Percentiles rank a stretch among this genome's conserved stretches.
Conservation (phyloP, 768 basidiomycete species). For the Heimioporus sp. region DNA sequence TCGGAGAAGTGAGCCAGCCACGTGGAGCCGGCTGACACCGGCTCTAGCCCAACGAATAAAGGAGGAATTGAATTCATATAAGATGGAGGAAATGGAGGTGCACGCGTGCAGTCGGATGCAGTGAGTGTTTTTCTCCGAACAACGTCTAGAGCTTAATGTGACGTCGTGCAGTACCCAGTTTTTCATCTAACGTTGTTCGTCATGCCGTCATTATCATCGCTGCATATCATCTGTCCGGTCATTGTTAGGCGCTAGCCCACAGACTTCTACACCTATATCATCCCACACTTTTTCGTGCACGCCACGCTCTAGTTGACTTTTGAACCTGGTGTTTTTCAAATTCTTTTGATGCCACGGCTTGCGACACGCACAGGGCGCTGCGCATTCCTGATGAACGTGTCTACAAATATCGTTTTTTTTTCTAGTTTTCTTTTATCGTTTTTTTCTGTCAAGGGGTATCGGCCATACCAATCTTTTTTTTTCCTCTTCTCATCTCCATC, state of each 20-base stretch:
- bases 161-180: slow-evolving; percentile 67
- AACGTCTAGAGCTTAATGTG: background rate
- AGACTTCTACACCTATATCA: slow-evolving; percentile 25
- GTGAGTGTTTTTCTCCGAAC: slow-evolving; percentile 45
- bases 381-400: slow-evolving; percentile 30
- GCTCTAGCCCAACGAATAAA: slow-evolving; percentile 95
- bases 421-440: background rate
- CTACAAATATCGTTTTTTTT: slow-evolving; percentile 6
- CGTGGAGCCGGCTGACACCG: slow-evolving; percentile 95
- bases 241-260: slow-evolving; percentile 30
- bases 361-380: slow-evolving; percentile 26
- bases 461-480: slow-evolving; percentile 18
- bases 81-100: slow-evolving; percentile 99
- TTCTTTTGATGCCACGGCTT: slow-evolving; percentile 19
- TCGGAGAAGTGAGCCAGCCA: slow-evolving; percentile 91
- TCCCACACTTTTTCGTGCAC: slow-evolving; percentile 11
- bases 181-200: slow-evolving; percentile 61
- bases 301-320: slow-evolving; percentile 17
- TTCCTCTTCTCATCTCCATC: background rate
- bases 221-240: slow-evolving; percentile 25
- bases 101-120: slow-evolving; percentile 90
- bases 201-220: slow-evolving; percentile 18
- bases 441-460: slow-evolving; percentile 14
- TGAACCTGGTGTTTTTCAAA: slow-evolving; percentile 23
- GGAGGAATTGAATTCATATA: slow-evolving; percentile 97